Percentiles rank a stretch among this genome's conserved stretches.
Conservation (phyloP, 768 basidiomycete genomes). For the Naganishia randhawae region DNA sequence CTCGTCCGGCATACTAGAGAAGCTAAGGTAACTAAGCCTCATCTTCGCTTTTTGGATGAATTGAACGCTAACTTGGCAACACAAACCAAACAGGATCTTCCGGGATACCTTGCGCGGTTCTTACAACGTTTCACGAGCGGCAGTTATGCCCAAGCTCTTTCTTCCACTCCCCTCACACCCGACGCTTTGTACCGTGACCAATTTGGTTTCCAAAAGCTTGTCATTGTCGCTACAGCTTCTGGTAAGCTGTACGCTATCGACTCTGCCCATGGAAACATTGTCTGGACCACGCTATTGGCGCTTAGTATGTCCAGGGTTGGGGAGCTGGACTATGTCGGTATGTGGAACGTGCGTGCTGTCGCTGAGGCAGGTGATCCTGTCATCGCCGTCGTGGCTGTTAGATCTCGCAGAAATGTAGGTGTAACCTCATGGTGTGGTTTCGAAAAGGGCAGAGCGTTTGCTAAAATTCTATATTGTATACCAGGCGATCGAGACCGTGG, state of each 20-base stretch:
- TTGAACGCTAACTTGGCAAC: neutral
- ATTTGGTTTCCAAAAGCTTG: conserved; percentile 81
- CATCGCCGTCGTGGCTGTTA: conserved; percentile 37
- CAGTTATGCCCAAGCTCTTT: conserved; percentile 41
- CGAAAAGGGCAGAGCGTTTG: neutral
- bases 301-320: conserved; percentile 56
- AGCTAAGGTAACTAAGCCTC: conserved; percentile 35
- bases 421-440: neutral
- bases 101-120: conserved; percentile 66
- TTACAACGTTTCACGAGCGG: conserved; percentile 62
- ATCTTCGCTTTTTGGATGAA: conserved; percentile 14
- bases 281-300: conserved; percentile 78
- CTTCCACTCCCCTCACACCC: conserved; percentile 44
- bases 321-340: conserved; percentile 34
- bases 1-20: conserved; percentile 41
- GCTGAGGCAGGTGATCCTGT: conserved; percentile 35
- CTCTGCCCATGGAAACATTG: conserved; percentile 66
- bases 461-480: no score
- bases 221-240: conserved; percentile 65
- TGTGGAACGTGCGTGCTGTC: conserved; percentile 42
- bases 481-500: conserved; percentile 38
- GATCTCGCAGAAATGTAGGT: conserved; percentile 36
- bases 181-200: conserved; percentile 62
- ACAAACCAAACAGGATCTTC: conserved; percentile 59
- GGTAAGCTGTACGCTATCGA: conserved; percentile 82